phyloP scores from a whole-genome alignment of 805 yeast genomes.

The Saccharomycopsis sp. region DNA sequence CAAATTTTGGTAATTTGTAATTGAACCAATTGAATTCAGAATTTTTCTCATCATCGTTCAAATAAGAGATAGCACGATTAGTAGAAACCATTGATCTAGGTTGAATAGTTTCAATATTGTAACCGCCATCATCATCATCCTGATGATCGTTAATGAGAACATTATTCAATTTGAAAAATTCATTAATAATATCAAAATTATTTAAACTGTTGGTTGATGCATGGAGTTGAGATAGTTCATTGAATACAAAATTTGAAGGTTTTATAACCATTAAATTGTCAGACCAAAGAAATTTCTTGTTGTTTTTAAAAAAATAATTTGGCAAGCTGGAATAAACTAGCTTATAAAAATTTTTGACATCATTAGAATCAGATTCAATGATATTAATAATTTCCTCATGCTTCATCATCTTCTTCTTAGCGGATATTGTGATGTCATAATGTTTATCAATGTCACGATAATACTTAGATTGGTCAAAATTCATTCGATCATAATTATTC shows the following conservation, averaged over 20 bases:
- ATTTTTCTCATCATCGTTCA: background rate
- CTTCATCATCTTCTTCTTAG: background rate
- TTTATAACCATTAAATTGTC: constrained; percentile 4
- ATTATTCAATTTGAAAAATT: constrained; percentile 5
- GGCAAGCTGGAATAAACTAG: background rate
- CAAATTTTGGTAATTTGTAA: background rate
- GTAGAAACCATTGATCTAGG: background rate
- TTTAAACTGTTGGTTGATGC: background rate
- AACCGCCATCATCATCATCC: background rate
- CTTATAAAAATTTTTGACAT: background rate
- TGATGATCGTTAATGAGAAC: background rate
- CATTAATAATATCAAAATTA: constrained; percentile 6
- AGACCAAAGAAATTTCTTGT: constrained; percentile 7
- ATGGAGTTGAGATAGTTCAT: background rate
- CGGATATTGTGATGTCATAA: background rate
- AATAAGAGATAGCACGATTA: background rate
- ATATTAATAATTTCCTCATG: background rate
- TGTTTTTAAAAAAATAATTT: background rate
- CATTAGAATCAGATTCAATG: background rate
- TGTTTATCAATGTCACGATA: background rate
- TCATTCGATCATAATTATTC: background rate
- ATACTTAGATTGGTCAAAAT: background rate
- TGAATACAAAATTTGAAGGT: background rate
- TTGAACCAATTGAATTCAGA: background rate
- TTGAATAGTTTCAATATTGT: too few relatives aligned